A percentile compares a stretch with the other conserved stretches of the same genome.
Evolutionary conservation across 805 yeast genomes (phyloP).

Genomic region (Ogataea corticis): DNA sequence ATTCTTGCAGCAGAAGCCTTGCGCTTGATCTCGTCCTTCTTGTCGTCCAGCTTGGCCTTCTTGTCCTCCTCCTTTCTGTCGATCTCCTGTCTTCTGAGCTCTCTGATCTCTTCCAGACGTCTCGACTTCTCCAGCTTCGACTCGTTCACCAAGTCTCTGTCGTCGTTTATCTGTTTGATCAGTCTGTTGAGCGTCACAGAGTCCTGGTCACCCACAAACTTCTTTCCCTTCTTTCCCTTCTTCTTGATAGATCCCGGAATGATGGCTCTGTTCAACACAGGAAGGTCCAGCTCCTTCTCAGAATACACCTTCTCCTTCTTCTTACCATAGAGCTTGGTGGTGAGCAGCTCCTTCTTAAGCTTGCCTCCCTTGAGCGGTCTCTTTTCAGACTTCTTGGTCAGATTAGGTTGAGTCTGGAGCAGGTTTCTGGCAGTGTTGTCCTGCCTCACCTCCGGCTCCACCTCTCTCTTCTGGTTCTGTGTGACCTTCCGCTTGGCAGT

Average conservation of each 20-base stretch:
- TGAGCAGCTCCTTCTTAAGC: conserved; percentile 66
- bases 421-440: conserved; percentile 72
- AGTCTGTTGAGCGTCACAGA: conserved; percentile 62
- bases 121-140: conserved; percentile 88
- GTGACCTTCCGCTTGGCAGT: conserved; percentile 55
- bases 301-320: conserved; percentile 57
- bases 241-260: conserved; percentile 78
- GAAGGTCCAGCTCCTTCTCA: conserved; percentile 80
- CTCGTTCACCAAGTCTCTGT: conserved; percentile 74
- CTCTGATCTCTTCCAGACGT: conserved; percentile 87
- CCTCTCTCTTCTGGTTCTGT: conserved; percentile 54
- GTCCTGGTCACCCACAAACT: conserved; percentile 72
- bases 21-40: conserved; percentile 72
- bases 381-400: conserved; percentile 58
- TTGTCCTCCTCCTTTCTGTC: conserved; percentile 80
- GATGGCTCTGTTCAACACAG: conserved; percentile 77
- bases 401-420: conserved; percentile 56
- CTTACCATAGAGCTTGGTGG: conserved; percentile 67
- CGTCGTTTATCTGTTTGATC: conserved; percentile 79
- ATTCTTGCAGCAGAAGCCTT: conserved; percentile 72
- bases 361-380: conserved; percentile 49
- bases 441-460: conserved; percentile 64
- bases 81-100: conserved; percentile 79
- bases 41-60: conserved; percentile 66
- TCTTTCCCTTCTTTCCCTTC: conserved; percentile 85